phyloP scores from a whole-genome alignment of 192 early-diverging fungal genomes.

The Podila clonocystis region DNA sequence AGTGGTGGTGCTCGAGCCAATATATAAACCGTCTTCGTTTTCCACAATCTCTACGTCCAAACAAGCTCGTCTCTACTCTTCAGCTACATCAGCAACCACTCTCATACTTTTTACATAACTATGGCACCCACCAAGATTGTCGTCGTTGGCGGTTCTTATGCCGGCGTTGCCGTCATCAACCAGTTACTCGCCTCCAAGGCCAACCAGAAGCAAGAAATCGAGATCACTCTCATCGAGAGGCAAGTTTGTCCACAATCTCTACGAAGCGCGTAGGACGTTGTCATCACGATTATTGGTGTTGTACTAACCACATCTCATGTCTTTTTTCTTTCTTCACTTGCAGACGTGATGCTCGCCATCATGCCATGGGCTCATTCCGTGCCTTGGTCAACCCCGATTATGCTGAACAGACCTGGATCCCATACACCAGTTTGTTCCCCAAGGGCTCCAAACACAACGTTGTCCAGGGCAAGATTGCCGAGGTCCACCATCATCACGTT shows the following conservation, averaged over 20 bases:
- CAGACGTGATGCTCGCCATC: slow-evolving; percentile 24
- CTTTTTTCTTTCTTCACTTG: too few species aligned
- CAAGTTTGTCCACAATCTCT: not conserved
- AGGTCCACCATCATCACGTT: slow-evolving; percentile 53
- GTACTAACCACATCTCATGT: too few species aligned
- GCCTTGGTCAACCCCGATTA: slow-evolving; percentile 21
- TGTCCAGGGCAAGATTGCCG: slow-evolving; percentile 57
- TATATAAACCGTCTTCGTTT: too few species aligned
- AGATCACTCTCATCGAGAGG: slow-evolving; percentile 42
- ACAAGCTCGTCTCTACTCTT: not conserved
- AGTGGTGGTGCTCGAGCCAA: too few species aligned
- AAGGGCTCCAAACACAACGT: slow-evolving; percentile 43
- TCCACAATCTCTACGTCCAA: too few species aligned
- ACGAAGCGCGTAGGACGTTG: too few species aligned
- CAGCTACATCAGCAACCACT: not conserved
- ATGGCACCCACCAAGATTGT: slow-evolving; percentile 27
- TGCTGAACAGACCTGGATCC: slow-evolving; percentile 21
- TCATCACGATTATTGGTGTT: not conserved
- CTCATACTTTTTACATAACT: too few species aligned
- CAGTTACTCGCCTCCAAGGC: slow-evolving; percentile 8
- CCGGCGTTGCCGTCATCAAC: slow-evolving; percentile 31
- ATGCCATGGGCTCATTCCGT: slow-evolving; percentile 26
- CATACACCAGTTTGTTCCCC: slow-evolving; percentile 34
- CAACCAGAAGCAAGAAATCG: slow-evolving; percentile 12
- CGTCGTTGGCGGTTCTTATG: slow-evolving; percentile 44